These are phyloP conservation scores for Polyporus arcularius DNA, from an alignment of 768 basidiomycete genomes.

Conservation along the genomic window DNA sequence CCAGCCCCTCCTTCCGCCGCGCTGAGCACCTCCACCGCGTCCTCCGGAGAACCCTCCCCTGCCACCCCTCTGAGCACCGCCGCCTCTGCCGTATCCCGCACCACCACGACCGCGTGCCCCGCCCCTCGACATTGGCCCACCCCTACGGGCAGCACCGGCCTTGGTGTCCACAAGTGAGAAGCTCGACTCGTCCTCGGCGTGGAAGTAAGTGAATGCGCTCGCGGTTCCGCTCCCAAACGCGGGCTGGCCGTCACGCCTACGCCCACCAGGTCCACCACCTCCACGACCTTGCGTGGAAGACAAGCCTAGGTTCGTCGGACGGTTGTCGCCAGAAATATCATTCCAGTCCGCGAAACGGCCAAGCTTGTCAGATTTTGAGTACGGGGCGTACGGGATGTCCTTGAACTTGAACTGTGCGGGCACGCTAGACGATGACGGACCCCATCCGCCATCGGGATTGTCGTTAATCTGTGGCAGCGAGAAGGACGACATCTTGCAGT, in stretches of 20 bases:
- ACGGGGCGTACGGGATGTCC: conserved; percentile 98
- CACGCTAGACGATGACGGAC: conserved; percentile 77
- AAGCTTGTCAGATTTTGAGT: conserved; percentile 98
- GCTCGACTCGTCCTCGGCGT: conserved; percentile 95
- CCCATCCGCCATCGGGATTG: conserved; percentile 94
- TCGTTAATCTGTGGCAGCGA: conserved; percentile 86
- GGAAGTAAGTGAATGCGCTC: conserved; percentile 94
- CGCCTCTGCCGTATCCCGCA: conserved; percentile 41
- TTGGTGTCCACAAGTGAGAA: conserved; percentile 97
- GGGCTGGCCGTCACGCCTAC: conserved; percentile 72
- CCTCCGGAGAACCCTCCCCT: conserved; percentile 41
- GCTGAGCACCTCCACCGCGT: conserved; percentile 45
- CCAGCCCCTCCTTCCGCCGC: conserved; percentile 76
- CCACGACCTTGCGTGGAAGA: conserved; percentile 53
- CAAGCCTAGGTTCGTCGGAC: conserved; percentile 53
- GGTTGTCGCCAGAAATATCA: conserved; percentile 65
- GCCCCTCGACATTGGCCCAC: conserved; percentile 62
- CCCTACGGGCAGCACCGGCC: conserved; percentile 65
- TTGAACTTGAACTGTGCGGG: conserved; percentile 96
- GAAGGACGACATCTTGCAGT: conserved; percentile 69
- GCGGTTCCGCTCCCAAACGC: conserved; percentile 90
- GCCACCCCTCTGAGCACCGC: conserved; percentile 42
- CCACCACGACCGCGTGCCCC: conserved; percentile 39
- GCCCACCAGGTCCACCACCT: conserved; percentile 47
- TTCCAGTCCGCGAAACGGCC: conserved; percentile 99